Base-by-base conservation (phyloP, 1,284 basidiomycete species). In the Cystobasidiaceae sp. region DNA sequence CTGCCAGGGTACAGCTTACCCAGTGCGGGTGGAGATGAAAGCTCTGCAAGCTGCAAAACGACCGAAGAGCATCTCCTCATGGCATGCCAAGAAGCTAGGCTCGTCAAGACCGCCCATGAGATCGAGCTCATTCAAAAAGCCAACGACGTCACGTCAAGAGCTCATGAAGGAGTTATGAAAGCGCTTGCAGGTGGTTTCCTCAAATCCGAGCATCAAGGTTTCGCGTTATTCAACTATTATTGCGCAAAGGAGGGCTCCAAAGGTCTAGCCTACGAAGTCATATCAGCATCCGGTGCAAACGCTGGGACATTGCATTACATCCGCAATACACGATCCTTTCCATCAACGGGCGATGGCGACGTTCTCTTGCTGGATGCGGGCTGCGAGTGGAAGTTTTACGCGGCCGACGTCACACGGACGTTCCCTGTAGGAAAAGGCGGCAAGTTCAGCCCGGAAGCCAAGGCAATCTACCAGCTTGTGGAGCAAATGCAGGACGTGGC, bases 211-310 rank as follows among this genome's bases (percentile, higher is more conserved):
- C 86, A 84, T 0, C 91, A 93, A 75, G 92, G 89, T 0, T 91
- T 93, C 75, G 92, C 90, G 0, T 81, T 93, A 4, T 96, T 94
- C 69, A 88, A 91, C 3, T 89, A 90, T 1, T 86, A 86, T 3
- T 93, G 90, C 76, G 80, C 89, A 52, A 81, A 89, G 68, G 85
- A 89, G 78, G 90, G 89, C 19, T 81, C 89, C 3, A 81, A 85
- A n/a, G 88, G 90, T 68, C 87, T 90, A 78, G 89, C 91, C 0
- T 94, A 96, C 76, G 81, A 89, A 9, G 91, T 92, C 0, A 93
- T 94, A 65, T 87, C 91, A 7, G 92, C 90, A 0, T 86, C 87
- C 0, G 87, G 90, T 0, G 84, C 83, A 2, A 82, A 89, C 27
- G 90, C 91, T 1, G 86, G 89, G 4, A 93, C 90, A 0, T 78